Percentiles rank a stretch among this genome's conserved stretches.
Conservation (phyloP, 2,329 filamentous ascomycete genomes). For the Emmonsiellopsis sp. region DNA sequence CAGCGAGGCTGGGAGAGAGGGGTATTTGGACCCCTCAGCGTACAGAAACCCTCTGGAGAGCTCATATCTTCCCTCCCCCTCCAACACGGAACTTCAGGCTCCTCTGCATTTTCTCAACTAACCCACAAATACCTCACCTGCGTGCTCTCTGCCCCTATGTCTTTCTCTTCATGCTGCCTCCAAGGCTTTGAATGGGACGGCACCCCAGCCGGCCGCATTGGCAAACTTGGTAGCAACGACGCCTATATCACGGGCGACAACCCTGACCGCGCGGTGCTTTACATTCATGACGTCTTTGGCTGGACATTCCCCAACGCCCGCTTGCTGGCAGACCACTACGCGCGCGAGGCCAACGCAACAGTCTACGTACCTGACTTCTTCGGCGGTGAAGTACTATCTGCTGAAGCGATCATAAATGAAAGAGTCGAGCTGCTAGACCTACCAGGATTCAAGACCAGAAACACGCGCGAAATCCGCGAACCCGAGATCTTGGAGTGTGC, state of each 20-base stretch:
- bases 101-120: neutral
- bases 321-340: constrained; percentile 41
- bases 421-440: neutral
- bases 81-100: neutral
- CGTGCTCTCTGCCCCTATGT: neutral
- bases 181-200: constrained; percentile 36
- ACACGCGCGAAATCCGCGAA: constrained; percentile 28
- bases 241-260: constrained; percentile 32
- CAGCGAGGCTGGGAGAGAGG: no score
- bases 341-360: constrained; percentile 36
- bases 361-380: constrained; percentile 35
- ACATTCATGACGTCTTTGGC: constrained; percentile 34
- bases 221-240: constrained; percentile 24
- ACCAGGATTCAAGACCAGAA: neutral
- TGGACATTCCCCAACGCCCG: constrained; percentile 39
- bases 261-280: constrained; percentile 25
- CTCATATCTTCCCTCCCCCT: neutral
- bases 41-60: no score
- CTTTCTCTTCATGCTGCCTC: constrained; percentile 12
- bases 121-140: no score
- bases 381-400: neutral
- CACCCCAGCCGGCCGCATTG: constrained; percentile 25
- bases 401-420: neutral
- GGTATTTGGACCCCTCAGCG: no score
- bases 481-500: constrained; percentile 30